Evolutionary conservation across 768 basidiomycete species (phyloP).

Genomic region (Mycena filopes): DNA sequence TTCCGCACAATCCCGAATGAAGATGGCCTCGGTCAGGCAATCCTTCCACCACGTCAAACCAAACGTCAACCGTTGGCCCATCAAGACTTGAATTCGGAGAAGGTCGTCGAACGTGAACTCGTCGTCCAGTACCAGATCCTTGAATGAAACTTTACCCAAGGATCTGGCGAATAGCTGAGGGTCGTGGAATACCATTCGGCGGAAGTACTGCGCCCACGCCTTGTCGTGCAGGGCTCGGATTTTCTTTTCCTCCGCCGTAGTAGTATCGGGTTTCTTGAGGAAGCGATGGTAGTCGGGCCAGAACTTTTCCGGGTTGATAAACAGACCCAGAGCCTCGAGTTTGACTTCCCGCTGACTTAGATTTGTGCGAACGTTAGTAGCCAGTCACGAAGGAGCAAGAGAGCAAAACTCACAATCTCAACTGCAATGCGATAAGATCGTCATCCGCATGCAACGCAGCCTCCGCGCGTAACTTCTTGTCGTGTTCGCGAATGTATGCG

Average conservation of each 20-base stretch:
- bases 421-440: not conserved
- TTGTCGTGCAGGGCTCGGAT: not conserved
- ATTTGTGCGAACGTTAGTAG: too few species aligned
- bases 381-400: too few species aligned
- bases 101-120: slow-evolving; percentile 40
- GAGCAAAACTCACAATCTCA: not conserved
- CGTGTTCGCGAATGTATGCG: not conserved
- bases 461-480: not conserved
- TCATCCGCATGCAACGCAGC: not conserved
- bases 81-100: not conserved
- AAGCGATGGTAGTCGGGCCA: slow-evolving; percentile 11
- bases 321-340: slow-evolving; percentile 3
- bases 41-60: slow-evolving; percentile 16
- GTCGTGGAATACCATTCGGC: slow-evolving; percentile 44
- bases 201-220: slow-evolving; percentile 36
- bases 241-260: not conserved
- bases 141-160: slow-evolving; percentile 43
- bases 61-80: not conserved
- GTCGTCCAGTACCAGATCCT: slow-evolving; percentile 43
- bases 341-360: slow-evolving; percentile 15
- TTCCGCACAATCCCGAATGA: not conserved
- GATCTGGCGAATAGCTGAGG: slow-evolving; percentile 40
- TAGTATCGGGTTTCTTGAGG: not conserved
- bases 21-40: slow-evolving; percentile 6
- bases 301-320: slow-evolving; percentile 6